Conservation (phyloP, 1,284 basidiomycete genomes). For the Paramarasmius palmivorus region DNA sequence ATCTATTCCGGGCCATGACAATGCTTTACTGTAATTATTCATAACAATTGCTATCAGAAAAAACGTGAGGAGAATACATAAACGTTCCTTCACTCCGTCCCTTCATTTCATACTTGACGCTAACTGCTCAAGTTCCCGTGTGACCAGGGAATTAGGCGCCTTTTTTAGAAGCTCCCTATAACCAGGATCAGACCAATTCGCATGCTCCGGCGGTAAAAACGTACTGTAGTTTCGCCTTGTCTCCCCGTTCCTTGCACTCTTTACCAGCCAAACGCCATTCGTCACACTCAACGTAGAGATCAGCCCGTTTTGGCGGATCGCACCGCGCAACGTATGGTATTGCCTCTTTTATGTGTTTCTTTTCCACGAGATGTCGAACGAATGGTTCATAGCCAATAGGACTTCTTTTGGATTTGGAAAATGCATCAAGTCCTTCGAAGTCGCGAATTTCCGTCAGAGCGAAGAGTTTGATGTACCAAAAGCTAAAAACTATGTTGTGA, state of each 20-base stretch:
- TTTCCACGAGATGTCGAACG: constrained; percentile 76
- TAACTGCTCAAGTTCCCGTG: constrained; percentile 77
- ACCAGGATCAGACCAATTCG: background rate
- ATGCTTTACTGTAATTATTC: background rate
- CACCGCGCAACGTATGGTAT: constrained; percentile 77
- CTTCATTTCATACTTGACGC: constrained; percentile 61
- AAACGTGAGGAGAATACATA: background rate
- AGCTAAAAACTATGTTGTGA: constrained; percentile 46
- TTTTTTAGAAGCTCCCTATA: constrained; percentile 65
- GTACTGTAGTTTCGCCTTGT: constrained; percentile 81
- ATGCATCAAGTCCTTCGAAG: constrained; percentile 82
- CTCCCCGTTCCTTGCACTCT: constrained; percentile 84
- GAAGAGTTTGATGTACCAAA: constrained; percentile 90
- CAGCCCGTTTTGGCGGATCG: constrained; percentile 79
- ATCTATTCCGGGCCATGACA: constrained; percentile 3
- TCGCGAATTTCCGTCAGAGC: constrained; percentile 77
- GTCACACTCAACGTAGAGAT: constrained; percentile 85
- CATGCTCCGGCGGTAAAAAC: constrained; percentile 24
- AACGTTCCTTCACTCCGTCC: background rate
- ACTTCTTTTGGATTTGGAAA: constrained; percentile 83
- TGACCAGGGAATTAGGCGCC: constrained; percentile 78
- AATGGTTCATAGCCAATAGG: constrained; percentile 97
- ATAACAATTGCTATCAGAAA: background rate
- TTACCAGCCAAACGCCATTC: constrained; percentile 88
- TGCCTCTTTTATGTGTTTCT: constrained; percentile 75